Base-by-base conservation (phyloP, 2,329 filamentous ascomycete genomes). In the Talaromyces albobiverticillius region DNA sequence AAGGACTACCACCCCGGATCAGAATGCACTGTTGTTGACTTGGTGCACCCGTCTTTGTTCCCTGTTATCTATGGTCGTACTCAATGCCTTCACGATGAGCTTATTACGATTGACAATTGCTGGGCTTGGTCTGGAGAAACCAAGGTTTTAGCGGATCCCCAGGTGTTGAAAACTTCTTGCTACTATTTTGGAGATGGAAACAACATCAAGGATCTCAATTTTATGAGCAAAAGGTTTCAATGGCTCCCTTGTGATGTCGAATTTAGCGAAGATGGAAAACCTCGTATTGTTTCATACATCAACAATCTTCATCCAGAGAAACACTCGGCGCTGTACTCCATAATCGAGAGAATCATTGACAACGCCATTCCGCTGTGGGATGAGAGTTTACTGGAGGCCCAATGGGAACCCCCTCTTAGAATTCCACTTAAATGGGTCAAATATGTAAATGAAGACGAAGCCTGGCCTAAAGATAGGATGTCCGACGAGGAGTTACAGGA, bases 11-110 rank as follows among this genome's bases (percentile, higher is more conserved):
- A 51, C 31, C 51, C 51, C 2, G 51, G 42, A 18, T 54, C 51
- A 7, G 45, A 54, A 22, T 26, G 18, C 26, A 36, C 25, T 18
- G 51, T 54, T 2, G 51, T 54, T 14, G 51, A 54, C 18, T 68
- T 88, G 1, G 76, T 88, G 5, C 79, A 88, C 58, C 84, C 85
- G 1, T 87, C 83, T 0, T 70, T 87, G 4, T 88, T 78, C 58
- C 83, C 85, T 0, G 65, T 88, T 0, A 63, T 69, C 1, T 69
- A 67, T 42, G 67, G 67, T 22, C 62, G 60, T 16, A 64, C 52
- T 23, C 64, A 60, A 1, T 62, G 67, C 43, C 64, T 69, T 3
- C 49, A 52, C 5, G 59, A 69, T 53, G 58, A 50, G 22, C 9
- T 61, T 14, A 62, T 69, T 32, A 51, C 59, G 0, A 29, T 66